phyloP scores from a whole-genome alignment of 2,329 filamentous ascomycete genomes.

The Phaeosphaeriaceae sp. region DNA sequence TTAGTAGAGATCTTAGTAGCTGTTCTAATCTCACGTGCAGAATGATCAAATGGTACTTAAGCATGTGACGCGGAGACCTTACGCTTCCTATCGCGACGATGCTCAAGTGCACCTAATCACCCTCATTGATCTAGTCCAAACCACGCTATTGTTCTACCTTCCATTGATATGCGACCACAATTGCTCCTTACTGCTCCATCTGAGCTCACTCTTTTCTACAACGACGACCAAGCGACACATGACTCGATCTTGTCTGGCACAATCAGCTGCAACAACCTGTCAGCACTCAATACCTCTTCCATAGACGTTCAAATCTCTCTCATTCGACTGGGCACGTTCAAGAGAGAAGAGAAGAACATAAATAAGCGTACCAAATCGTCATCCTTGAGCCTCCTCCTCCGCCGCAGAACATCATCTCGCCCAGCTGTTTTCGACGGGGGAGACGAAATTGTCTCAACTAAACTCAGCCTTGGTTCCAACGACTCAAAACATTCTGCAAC shows the following conservation, averaged over 20 bases:
- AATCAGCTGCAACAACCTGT: not conserved
- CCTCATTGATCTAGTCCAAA: not conserved
- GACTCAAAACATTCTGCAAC: too few relatives aligned
- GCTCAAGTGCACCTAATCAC: not conserved
- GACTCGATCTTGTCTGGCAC: not conserved
- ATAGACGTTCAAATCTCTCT: not conserved
- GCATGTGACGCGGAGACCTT: not conserved
- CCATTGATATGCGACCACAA: not conserved
- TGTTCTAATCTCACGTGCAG: not conserved
- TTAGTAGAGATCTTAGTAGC: not conserved
- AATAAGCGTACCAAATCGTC: not conserved
- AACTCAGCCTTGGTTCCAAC: not conserved
- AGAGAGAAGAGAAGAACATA: not conserved
- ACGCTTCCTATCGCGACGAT: not conserved
- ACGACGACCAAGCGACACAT: not conserved
- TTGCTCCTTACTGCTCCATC: not conserved
- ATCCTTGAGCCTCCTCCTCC: not conserved
- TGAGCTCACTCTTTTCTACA: not conserved
- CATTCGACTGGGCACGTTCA: not conserved
- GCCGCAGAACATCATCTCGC: not conserved
- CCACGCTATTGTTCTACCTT: not conserved
- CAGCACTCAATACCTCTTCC: not conserved
- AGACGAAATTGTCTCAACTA: not conserved
- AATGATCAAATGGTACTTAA: not conserved
- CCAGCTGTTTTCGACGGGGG: not conserved